Conservation (phyloP, 495 filamentous ascomycete genomes). For the Tetracladium marchalianum region DNA sequence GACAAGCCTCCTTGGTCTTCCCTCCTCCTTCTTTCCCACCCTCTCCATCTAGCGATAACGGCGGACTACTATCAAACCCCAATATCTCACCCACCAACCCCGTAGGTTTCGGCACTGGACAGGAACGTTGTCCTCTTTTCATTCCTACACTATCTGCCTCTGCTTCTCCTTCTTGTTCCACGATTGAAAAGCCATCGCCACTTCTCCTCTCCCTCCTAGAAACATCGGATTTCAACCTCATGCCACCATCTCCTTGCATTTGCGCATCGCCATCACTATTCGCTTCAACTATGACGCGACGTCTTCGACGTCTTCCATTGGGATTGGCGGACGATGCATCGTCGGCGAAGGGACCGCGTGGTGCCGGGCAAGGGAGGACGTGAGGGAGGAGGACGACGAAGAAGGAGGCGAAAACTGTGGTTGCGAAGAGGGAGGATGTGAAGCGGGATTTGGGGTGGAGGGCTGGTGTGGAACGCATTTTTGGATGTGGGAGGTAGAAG, state of each 20-base stretch:
- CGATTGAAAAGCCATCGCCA: neutral
- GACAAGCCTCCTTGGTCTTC: too few relatives aligned
- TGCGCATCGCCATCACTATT: conserved; percentile 2
- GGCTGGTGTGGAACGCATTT: conserved; percentile 46
- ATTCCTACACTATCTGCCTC: conserved; percentile 7
- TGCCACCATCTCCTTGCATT: too few relatives aligned
- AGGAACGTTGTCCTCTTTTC: conserved; percentile 38
- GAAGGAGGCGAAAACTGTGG: conserved; percentile 85
- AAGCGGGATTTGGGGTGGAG: conserved; percentile 87
- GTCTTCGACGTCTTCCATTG: neutral
- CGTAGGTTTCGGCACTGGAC: conserved; percentile 76
- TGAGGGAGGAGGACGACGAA: conserved; percentile 88
- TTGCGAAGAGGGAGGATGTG: conserved; percentile 87
- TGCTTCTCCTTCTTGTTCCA: too few relatives aligned
- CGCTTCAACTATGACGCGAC: conserved; percentile 8
- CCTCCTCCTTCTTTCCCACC: too few relatives aligned
- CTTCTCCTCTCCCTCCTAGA: conserved; percentile 6
- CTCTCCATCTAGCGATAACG: too few relatives aligned
- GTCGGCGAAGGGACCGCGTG: conserved; percentile 63
- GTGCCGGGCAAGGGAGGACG: conserved; percentile 84
- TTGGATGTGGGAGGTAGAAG: too few relatives aligned
- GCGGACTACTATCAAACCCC: too few relatives aligned
- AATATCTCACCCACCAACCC: conserved; percentile 65
- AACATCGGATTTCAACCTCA: too few relatives aligned
- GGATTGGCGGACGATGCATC: conserved; percentile 13